A percentile compares a stretch with the other conserved stretches of the same genome.
Evolutionary conservation across 2,329 filamentous ascomycete species (phyloP).

Genomic region (Xylariaceae sp.): DNA sequence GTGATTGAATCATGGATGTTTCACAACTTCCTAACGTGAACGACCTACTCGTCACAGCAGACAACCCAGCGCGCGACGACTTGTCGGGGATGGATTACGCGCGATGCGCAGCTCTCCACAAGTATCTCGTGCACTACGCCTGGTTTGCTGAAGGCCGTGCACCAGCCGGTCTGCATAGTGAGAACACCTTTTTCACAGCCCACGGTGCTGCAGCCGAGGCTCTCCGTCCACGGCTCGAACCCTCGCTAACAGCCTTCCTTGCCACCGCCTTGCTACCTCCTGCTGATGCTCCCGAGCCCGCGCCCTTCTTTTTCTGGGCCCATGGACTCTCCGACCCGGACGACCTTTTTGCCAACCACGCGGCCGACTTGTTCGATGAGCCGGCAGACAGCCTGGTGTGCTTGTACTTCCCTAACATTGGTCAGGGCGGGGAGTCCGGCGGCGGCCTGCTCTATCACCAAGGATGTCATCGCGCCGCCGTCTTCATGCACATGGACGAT

Average conservation of each 20-base stretch:
- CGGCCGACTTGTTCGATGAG: conserved; percentile 34
- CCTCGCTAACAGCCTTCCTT: conserved; percentile 38
- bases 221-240: conserved; percentile 35
- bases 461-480: conserved; percentile 31
- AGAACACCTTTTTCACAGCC: conserved; percentile 33
- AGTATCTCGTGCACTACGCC: conserved; percentile 41
- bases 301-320: conserved; percentile 38
- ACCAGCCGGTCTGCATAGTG: conserved; percentile 26
- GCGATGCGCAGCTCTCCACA: conserved; percentile 43
- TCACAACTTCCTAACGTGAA: conserved; percentile 23
- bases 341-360: conserved; percentile 33
- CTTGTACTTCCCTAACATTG: conserved; percentile 34
- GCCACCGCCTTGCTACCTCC: conserved; percentile 29
- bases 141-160: conserved; percentile 36
- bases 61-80: conserved; percentile 38
- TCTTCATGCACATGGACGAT: conserved; percentile 36
- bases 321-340: conserved; percentile 24
- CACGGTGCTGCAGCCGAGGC: conserved; percentile 33
- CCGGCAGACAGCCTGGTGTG: conserved; percentile 35
- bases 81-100: conserved; percentile 36
- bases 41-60: conserved; percentile 37
- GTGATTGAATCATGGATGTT: conserved; percentile 22
- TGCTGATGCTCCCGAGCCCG: conserved; percentile 8
- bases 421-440: conserved; percentile 26
- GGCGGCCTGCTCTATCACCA: conserved; percentile 44